phyloP scores from a whole-genome alignment of 176 grass and related monocot genomes.

The Stipa capillata region DNA sequence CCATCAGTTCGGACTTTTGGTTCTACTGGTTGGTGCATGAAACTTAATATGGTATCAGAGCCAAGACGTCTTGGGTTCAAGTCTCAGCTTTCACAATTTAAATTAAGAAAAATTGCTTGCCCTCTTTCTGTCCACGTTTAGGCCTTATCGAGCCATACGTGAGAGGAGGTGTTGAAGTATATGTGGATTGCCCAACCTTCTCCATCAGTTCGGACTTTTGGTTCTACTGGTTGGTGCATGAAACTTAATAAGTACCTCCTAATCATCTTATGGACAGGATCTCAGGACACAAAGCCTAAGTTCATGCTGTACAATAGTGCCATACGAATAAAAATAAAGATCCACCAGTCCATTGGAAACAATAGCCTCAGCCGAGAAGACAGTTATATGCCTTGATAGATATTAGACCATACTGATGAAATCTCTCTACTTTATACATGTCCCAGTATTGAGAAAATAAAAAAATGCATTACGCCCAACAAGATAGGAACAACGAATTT shows the following conservation, averaged over 20 bases:
- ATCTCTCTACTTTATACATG: neutral
- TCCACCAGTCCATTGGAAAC: neutral
- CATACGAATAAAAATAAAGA: neutral
- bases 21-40: no score
- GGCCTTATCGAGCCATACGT: no score
- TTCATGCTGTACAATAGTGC: neutral
- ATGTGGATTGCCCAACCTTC: no score
- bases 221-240: no score
- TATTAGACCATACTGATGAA: neutral
- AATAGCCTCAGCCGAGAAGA: neutral
- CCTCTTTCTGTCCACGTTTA: no score
- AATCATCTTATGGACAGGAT: slow-evolving; percentile 1
- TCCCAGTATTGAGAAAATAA: neutral
- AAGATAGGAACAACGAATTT: neutral
- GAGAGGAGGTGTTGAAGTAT: no score
- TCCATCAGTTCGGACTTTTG: no score
- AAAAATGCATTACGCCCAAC: neutral
- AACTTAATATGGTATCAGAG: no score
- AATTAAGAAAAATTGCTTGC: no score
- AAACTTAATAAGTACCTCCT: neutral
- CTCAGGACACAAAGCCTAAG: neutral
- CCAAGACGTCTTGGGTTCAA: no score
- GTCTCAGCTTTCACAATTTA: no score
- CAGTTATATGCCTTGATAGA: neutral
- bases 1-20: no score